Evolutionary conservation across 805 yeast genomes (phyloP).

Genomic region (Candida peoriensis): DNA sequence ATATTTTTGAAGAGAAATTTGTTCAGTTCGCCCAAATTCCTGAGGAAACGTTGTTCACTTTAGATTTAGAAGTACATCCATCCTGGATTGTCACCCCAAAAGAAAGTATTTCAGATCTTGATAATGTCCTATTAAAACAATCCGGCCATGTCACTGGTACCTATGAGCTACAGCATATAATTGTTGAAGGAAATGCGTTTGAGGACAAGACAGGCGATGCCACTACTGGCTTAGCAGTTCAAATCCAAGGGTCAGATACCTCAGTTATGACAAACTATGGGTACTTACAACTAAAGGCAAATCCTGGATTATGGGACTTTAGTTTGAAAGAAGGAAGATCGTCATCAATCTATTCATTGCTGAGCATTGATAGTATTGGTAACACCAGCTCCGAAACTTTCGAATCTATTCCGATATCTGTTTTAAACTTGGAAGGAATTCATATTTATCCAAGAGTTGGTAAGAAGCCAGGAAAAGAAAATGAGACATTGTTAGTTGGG

Average conservation of each 20-base stretch:
- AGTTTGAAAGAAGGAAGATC: conserved; percentile 39
- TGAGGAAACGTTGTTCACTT: conserved; percentile 43
- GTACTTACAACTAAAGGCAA: conserved; percentile 71
- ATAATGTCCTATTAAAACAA: conserved; percentile 46
- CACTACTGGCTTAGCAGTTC: conserved; percentile 20
- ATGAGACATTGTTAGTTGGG: conserved; percentile 11
- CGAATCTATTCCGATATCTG: conserved; percentile 26
- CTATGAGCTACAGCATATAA: conserved; percentile 47
- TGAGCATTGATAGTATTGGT: conserved; percentile 26
- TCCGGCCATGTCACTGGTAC: conserved; percentile 34
- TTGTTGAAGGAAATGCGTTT: conserved; percentile 68
- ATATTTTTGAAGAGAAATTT: conserved; percentile 19
- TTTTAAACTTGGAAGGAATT: conserved; percentile 42
- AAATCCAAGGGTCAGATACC: conserved; percentile 43
- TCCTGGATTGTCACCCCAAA: conserved; percentile 64
- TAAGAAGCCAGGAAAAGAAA: conserved; percentile 36
- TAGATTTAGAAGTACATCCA: conserved; percentile 55
- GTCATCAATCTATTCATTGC: conserved; percentile 35
- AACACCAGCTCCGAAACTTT: conserved; percentile 1
- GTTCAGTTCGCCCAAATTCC: conserved; percentile 46
- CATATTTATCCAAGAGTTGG: conserved; percentile 41
- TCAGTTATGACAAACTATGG: conserved; percentile 77
- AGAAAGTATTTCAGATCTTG: conserved; percentile 53
- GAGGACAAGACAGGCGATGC: conserved; percentile 29
- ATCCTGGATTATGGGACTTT: conserved; percentile 68